Base-by-base conservation (phyloP, 2,329 filamentous ascomycete genomes). In the Pseudomassariella vexata region DNA sequence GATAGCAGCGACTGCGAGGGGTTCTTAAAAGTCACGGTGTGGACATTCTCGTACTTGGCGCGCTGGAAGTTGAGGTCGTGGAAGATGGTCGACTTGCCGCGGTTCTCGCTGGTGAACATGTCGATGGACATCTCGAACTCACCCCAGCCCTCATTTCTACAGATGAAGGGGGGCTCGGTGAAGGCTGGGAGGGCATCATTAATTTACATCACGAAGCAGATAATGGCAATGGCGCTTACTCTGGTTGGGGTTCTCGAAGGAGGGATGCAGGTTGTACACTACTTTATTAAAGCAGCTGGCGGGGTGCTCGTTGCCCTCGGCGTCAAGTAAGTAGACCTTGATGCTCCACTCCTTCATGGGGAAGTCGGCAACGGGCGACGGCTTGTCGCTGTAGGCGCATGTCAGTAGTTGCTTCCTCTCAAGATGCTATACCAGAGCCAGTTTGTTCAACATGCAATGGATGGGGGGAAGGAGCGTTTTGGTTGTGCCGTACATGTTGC, bases 91-190 rank as follows among this genome's bases (percentile, higher is more conserved):
- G 87, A 76, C 52, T 95, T 90, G 36, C 82, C 78, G 36, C 77
- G 82, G 69, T 95, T 95, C 61, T 92, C 87, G 19, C 83, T 79
- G 25, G 83, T 85, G 53, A 80, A 83, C 47, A 94, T 73, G 40
- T 85, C 78, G 51, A 96, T 92, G 28, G 70, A 72, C 79, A 98
- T 90, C 56, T 96, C 92, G 57, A 98, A 98, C 65, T 96, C 92
- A 52, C 92, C 92, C 92, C 92, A 98, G 47, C 92, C 92, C 63
- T 95, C 85, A 62, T 98, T 94, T 42, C 79, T 70, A 60, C 94
- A 94, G 44, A 73, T 74, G 66, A 96, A 98, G 0, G 92, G 92
- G 1, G 88, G 77, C 44, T 84, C 81, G 53, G 80, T 82, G 66
- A 95, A 83, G 16, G 77, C 85, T 92, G 23, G 9, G 25, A 11